Percentiles rank a stretch among this genome's conserved stretches.
Evolutionary conservation across 331 rosid genomes (phyloP).

Genomic region (Rhamnella rubrinervis): DNA sequence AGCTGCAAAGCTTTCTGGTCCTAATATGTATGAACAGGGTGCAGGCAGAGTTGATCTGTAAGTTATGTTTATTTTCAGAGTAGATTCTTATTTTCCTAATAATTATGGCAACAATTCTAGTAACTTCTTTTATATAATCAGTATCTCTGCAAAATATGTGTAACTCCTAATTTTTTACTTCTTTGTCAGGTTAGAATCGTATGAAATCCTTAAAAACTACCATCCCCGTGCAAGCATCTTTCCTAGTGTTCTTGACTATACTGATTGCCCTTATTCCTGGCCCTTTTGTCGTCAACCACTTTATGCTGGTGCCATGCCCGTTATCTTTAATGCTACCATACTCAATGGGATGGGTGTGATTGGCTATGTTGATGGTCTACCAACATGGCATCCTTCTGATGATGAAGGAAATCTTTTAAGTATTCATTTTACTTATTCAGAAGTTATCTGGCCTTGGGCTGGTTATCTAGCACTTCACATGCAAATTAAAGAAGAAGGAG

Average conservation of each 20-base stretch:
- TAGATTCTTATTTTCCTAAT: conserved; percentile 2
- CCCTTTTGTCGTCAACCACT: conserved; percentile 98
- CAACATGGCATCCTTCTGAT: conserved; percentile 81
- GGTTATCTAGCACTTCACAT: conserved; percentile 90
- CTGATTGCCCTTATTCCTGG: conserved; percentile 95
- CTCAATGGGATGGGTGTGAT: conserved; percentile 96
- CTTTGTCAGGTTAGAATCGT: conserved; percentile 84
- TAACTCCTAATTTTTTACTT: conserved; percentile 27
- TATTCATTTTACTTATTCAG: conserved; percentile 84
- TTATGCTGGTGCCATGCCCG: conserved; percentile 97
- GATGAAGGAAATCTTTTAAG: conserved; percentile 91
- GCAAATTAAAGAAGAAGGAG: conserved; percentile 96
- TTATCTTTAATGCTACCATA: conserved; percentile 91
- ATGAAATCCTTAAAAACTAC: conserved; percentile 83
- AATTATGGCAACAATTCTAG: background rate
- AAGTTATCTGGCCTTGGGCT: conserved; percentile 97
- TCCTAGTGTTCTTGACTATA: conserved; percentile 79
- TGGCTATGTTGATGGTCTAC: conserved; percentile 79
- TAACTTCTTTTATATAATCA: background rate
- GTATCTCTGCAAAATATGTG: background rate
- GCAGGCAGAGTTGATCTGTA: conserved; percentile 98
- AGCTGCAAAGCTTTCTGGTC: conserved; percentile 85
- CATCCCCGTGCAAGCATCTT: conserved; percentile 91
- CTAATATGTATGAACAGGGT: conserved; percentile 95
- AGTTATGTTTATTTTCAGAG: conserved; percentile 34